Evolutionary conservation across 1,139 yeast genomes (phyloP).

Genomic region (Eremothecium cymbalariae): DNA sequence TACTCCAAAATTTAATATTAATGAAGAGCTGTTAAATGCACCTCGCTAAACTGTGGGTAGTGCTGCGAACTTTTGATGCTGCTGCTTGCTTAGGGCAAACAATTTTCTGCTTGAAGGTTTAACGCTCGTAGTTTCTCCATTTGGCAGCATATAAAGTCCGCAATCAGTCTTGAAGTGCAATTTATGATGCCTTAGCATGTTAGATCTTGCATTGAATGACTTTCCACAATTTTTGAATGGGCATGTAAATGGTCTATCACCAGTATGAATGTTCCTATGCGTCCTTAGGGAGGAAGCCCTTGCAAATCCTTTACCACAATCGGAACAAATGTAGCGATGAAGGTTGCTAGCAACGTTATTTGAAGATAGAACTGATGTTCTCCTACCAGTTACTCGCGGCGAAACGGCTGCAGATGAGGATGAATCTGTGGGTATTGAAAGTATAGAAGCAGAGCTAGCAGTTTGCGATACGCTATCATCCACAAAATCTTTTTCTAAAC

Average conservation of each 20-base stretch:
- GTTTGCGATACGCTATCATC: no score
- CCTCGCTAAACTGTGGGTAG: slow-evolving; percentile 1
- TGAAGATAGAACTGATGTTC: slow-evolving; percentile 37
- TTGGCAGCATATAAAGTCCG: slow-evolving; percentile 19
- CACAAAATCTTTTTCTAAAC: no score
- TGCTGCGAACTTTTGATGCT: slow-evolving; percentile 2
- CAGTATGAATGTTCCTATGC: slow-evolving; percentile 78
- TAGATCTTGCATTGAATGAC: slow-evolving; percentile 68
- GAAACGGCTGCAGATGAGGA: slow-evolving; percentile 6
- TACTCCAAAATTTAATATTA: no score
- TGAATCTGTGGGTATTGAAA: not conserved
- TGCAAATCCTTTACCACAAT: slow-evolving; percentile 71
- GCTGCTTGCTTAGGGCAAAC: not conserved
- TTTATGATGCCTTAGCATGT: slow-evolving; percentile 70
- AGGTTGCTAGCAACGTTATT: slow-evolving; percentile 3
- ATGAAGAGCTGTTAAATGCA: no score
- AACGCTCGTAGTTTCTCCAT: slow-evolving; percentile 15
- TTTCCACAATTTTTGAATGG: slow-evolving; percentile 60
- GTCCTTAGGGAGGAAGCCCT: slow-evolving; percentile 76
- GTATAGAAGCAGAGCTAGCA: no score
- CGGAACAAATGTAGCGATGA: slow-evolving; percentile 37
- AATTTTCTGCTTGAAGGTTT: slow-evolving; percentile 11
- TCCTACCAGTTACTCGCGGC: slow-evolving; percentile 1
- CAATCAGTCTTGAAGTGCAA: slow-evolving; percentile 38
- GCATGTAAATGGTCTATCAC: slow-evolving; percentile 73